Conservation (phyloP, 768 basidiomycete species). For the Calvatia gigantea region DNA sequence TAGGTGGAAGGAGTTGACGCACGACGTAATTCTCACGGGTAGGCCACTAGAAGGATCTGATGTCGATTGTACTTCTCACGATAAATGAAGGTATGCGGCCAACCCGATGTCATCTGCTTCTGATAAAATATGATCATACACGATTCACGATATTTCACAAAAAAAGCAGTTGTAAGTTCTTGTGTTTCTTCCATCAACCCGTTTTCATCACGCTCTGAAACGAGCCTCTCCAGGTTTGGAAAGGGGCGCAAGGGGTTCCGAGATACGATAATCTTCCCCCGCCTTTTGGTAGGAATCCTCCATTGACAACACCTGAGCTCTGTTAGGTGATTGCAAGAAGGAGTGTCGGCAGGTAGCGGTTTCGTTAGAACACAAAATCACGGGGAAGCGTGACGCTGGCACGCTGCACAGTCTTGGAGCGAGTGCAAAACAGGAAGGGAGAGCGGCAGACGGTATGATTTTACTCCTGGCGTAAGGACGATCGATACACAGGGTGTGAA, state of each 20-base stretch:
- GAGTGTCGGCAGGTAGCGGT: background rate
- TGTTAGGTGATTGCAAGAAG: background rate
- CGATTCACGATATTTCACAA: background rate
- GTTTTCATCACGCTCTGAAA: background rate
- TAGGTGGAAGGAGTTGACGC: too few species aligned
- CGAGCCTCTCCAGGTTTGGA: background rate
- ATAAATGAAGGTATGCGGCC: too few species aligned
- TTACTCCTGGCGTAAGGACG: too few species aligned
- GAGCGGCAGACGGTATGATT: too few species aligned
- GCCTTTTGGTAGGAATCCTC: background rate
- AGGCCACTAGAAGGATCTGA: too few species aligned
- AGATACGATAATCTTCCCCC: background rate
- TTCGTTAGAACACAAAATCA: background rate
- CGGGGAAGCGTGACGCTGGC: background rate
- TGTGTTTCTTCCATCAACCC: background rate
- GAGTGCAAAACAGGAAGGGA: too few species aligned
- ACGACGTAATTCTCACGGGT: too few species aligned
- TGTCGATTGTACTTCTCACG: too few species aligned
- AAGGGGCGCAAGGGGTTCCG: background rate
- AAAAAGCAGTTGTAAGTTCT: background rate
- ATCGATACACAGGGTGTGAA: too few species aligned
- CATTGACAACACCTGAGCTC: background rate
- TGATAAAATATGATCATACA: too few species aligned
- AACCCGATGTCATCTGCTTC: too few species aligned
- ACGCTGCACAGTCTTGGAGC: background rate